A percentile compares a stretch with the other conserved stretches of the same genome.
phyloP scores from a whole-genome alignment of 1,139 yeast genomes.

The Blastobotrys elegans region DNA sequence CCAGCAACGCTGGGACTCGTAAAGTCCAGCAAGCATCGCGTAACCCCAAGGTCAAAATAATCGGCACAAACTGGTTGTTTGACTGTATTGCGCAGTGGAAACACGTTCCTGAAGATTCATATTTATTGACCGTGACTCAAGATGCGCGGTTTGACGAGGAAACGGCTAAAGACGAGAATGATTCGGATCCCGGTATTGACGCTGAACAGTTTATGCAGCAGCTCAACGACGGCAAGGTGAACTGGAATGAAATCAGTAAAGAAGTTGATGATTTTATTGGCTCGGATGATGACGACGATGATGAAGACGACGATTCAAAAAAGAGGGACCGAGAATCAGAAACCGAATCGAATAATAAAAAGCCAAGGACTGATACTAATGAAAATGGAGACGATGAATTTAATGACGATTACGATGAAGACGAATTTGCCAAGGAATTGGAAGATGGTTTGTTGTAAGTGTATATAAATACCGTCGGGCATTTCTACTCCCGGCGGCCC shows the following conservation, averaged over 20 bases:
- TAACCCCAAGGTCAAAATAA: slow-evolving; percentile 52
- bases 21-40: slow-evolving; percentile 66
- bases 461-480: not conserved
- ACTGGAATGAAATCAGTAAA: slow-evolving; percentile 37
- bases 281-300: slow-evolving; percentile 30
- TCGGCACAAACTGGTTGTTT: slow-evolving; percentile 91
- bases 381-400: slow-evolving; percentile 17
- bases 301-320: slow-evolving; percentile 26
- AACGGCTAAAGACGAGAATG: slow-evolving; percentile 32
- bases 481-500: not conserved
- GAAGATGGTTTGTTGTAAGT: slow-evolving; percentile 25
- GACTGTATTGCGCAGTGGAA: slow-evolving; percentile 79
- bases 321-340: slow-evolving; percentile 1
- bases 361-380: slow-evolving; percentile 19
- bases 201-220: slow-evolving; percentile 31
- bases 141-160: slow-evolving; percentile 12
- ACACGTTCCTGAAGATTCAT: slow-evolving; percentile 59
- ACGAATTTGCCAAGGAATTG: slow-evolving; percentile 40
- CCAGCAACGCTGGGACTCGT: slow-evolving; percentile 66
- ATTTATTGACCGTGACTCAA: slow-evolving; percentile 38
- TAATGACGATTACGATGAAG: slow-evolving; percentile 30
- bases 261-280: slow-evolving; percentile 37
- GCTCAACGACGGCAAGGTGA: slow-evolving; percentile 32
- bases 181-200: slow-evolving; percentile 34
- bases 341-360: slow-evolving; percentile 4